Conservation (phyloP, 1,139 yeast species). For the Yamadazyma sp. region DNA sequence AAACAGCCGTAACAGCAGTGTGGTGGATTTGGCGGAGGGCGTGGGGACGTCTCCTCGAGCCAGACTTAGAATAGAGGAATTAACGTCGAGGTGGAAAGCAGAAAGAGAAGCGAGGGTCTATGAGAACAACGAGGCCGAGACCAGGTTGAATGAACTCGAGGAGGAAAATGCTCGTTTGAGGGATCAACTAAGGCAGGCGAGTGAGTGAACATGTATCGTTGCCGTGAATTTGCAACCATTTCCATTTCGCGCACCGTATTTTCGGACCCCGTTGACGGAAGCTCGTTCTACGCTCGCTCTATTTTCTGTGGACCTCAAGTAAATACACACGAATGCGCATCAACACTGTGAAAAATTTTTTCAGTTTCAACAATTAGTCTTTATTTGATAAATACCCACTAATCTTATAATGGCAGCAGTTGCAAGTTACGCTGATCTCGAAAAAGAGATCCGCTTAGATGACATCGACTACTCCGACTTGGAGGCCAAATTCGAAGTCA, state of each 20-base stretch:
- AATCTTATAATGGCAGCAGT: constrained; percentile 21
- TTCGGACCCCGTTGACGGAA: neutral
- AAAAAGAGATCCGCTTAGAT: constrained; percentile 45
- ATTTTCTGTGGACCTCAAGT: neutral
- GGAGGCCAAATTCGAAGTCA: constrained; percentile 71
- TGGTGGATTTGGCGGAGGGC: constrained; percentile 6
- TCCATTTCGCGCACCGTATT: neutral
- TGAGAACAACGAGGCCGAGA: constrained; percentile 56
- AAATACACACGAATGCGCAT: too few relatives aligned
- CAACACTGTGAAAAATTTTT: neutral
- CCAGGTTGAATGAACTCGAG: constrained; percentile 54
- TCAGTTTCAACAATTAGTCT: neutral
- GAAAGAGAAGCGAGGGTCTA: constrained; percentile 69
- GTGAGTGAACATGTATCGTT: neutral
- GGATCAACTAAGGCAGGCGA: constrained; percentile 15
- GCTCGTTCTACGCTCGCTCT: too few relatives aligned
- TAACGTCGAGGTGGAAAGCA: constrained; percentile 64
- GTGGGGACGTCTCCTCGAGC: constrained; percentile 31
- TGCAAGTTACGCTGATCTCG: constrained; percentile 34
- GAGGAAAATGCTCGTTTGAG: constrained; percentile 49
- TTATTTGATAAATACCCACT: neutral
- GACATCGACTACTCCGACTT: constrained; percentile 87
- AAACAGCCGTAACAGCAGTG: constrained; percentile 12
- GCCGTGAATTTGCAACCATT: too few relatives aligned
- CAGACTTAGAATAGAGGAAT: constrained; percentile 56